Evolutionary conservation across 768 basidiomycete genomes (phyloP).

Genomic region (Tricholoma terreum): DNA sequence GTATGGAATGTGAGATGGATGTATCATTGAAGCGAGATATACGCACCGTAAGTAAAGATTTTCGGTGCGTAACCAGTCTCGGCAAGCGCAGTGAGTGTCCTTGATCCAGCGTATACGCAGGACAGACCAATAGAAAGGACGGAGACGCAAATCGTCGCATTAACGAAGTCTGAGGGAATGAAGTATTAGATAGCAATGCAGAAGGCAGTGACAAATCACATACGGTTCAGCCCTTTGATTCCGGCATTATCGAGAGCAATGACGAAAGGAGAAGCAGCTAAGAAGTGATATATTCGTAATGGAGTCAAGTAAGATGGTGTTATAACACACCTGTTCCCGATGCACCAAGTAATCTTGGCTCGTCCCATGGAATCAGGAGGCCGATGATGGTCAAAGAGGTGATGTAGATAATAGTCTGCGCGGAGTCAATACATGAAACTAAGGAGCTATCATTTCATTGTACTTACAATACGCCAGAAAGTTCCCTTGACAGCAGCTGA

Average conservation of each 20-base stretch:
- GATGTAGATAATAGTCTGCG: constrained; percentile 44
- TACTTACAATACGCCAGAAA: constrained; percentile 44
- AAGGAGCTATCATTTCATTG: not conserved
- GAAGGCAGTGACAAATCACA: constrained; percentile 6
- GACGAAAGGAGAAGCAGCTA: constrained; percentile 44
- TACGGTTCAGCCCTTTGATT: constrained; percentile 42
- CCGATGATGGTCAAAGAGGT: constrained; percentile 43
- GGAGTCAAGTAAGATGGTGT: not conserved
- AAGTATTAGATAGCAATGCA: not conserved
- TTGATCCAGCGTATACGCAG: constrained; percentile 44
- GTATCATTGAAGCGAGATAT: not conserved
- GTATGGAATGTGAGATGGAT: not conserved
- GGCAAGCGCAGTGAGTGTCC: constrained; percentile 43
- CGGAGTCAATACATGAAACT: not conserved
- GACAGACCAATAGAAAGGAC: constrained; percentile 46
- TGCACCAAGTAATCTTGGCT: constrained; percentile 35
- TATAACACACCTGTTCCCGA: constrained; percentile 28
- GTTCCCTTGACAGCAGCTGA: constrained; percentile 42
- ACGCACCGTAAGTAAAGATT: constrained; percentile 35
- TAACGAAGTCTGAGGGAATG: constrained; percentile 33
- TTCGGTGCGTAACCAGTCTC: constrained; percentile 47
- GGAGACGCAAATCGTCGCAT: constrained; percentile 43
- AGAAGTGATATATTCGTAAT: not conserved
- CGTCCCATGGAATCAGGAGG: constrained; percentile 34
- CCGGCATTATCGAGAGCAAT: constrained; percentile 38